phyloP scores from a whole-genome alignment of 148 eudicot genomes.

The Cornus suecica region DNA sequence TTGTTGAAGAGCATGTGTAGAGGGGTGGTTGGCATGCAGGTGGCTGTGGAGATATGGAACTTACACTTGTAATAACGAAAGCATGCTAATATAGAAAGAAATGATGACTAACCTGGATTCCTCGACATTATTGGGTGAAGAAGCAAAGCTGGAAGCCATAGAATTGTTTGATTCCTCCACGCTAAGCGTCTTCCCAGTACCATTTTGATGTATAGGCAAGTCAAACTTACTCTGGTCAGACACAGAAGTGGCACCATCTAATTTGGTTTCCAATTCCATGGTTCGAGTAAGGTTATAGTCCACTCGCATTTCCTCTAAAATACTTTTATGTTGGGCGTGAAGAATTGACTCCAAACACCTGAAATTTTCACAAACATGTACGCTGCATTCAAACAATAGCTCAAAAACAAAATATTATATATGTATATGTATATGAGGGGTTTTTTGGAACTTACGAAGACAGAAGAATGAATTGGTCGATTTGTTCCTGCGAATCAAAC shows the following conservation, averaged over 20 bases:
- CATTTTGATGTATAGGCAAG: slow-evolving; percentile 13
- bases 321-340: slow-evolving; percentile 83
- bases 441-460: slow-evolving; percentile 50
- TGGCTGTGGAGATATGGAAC: no score
- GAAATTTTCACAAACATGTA: slow-evolving; percentile 9
- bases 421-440: no score
- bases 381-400: neutral
- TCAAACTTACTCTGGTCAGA: slow-evolving; percentile 17
- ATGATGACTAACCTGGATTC: slow-evolving; percentile 44
- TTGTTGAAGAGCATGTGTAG: no score
- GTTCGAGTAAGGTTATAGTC: slow-evolving; percentile 54
- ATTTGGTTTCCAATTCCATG: slow-evolving; percentile 20
- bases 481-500: slow-evolving; percentile 35
- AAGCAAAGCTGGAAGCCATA: slow-evolving; percentile 33
- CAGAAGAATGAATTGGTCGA: slow-evolving; percentile 43
- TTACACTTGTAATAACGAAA: neutral
- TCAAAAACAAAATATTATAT: neutral
- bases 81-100: neutral
- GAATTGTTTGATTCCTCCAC: slow-evolving; percentile 27
- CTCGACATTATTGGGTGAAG: slow-evolving; percentile 23
- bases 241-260: slow-evolving; percentile 5
- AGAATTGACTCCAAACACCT: slow-evolving; percentile 84
- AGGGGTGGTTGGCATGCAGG: no score
- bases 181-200: slow-evolving; percentile 18
- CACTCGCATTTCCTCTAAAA: slow-evolving; percentile 84